Evolutionary conservation across 805 yeast genomes (phyloP).

Genomic region (Naumovozyma dairenensis): DNA sequence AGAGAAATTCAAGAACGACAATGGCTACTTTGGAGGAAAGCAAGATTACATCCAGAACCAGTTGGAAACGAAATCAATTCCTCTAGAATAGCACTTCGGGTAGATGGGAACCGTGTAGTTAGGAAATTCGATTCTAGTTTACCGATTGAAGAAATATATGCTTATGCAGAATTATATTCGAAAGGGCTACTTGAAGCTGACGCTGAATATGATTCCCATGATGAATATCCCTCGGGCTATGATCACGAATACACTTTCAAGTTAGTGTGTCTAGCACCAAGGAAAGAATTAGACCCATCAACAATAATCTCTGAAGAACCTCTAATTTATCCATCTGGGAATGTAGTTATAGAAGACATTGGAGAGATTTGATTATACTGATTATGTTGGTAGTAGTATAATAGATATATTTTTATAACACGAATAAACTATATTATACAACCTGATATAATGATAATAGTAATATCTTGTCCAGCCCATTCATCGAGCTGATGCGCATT

Average conservation of each 20-base stretch:
- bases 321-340: slow-evolving; percentile 55
- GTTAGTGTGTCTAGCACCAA: slow-evolving; percentile 48
- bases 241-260: slow-evolving; percentile 40
- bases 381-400: too few relatives aligned
- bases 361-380: too few relatives aligned
- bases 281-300: slow-evolving; percentile 34
- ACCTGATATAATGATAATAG: too few relatives aligned
- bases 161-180: slow-evolving; percentile 50
- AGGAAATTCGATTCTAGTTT: slow-evolving; percentile 38
- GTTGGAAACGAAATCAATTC: slow-evolving; percentile 18
- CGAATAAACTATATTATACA: too few relatives aligned
- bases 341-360: slow-evolving; percentile 49
- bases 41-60: slow-evolving; percentile 27
- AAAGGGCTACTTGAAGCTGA: slow-evolving; percentile 20
- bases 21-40: slow-evolving; percentile 45
- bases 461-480: too few relatives aligned
- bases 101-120: slow-evolving; percentile 53
- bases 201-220: slow-evolving; percentile 10
- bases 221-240: slow-evolving; percentile 32
- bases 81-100: slow-evolving; percentile 63
- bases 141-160: slow-evolving; percentile 55
- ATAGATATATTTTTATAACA: too few relatives aligned
- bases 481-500: too few relatives aligned
- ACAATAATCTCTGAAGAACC: slow-evolving; percentile 34
- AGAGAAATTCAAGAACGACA: slow-evolving; percentile 21